Evolutionary conservation across 2,329 filamentous ascomycete species (phyloP).

Genomic region (Dactylellina parvicollis): DNA sequence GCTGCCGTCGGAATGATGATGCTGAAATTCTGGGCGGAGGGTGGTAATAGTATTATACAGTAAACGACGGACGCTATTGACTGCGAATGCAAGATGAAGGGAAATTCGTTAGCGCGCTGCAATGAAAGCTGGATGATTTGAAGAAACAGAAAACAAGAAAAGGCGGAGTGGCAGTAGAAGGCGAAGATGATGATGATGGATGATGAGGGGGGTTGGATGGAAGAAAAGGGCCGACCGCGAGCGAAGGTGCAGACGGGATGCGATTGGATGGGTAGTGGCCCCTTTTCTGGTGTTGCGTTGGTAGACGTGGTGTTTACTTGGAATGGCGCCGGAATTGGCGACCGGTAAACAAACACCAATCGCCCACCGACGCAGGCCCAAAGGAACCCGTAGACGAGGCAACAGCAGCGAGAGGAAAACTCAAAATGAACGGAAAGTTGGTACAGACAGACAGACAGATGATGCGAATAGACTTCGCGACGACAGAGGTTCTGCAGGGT

Average conservation of each 20-base stretch:
- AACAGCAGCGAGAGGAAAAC: constrained; percentile 19
- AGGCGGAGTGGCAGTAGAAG: not conserved
- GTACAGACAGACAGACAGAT: constrained; percentile 7
- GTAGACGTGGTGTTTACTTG: constrained; percentile 32
- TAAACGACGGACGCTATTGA: constrained; percentile 51
- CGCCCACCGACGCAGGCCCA: not conserved
- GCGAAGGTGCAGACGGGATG: constrained; percentile 6
- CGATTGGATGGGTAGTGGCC: no score
- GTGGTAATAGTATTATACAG: constrained; percentile 29
- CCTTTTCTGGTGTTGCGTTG: constrained; percentile 9
- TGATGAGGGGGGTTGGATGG: not conserved
- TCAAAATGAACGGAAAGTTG: constrained; percentile 2
- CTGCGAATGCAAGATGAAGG: constrained; percentile 3
- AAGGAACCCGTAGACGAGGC: constrained; percentile 48
- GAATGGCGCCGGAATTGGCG: constrained; percentile 19
- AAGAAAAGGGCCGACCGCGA: not conserved
- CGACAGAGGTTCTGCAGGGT: not conserved
- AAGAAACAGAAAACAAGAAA: constrained; percentile 2
- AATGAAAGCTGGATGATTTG: no score
- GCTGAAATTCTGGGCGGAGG: not conserved
- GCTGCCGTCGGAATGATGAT: constrained; percentile 7
- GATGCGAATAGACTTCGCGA: not conserved
- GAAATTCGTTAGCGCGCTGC: constrained; percentile 40
- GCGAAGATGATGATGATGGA: constrained; percentile 13
- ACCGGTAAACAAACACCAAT: constrained; percentile 46